A percentile compares a stretch with the other conserved stretches of the same genome.
Evolutionary conservation across 495 filamentous ascomycete genomes (phyloP).

Genomic region (Penicillium atrosanguineum): DNA sequence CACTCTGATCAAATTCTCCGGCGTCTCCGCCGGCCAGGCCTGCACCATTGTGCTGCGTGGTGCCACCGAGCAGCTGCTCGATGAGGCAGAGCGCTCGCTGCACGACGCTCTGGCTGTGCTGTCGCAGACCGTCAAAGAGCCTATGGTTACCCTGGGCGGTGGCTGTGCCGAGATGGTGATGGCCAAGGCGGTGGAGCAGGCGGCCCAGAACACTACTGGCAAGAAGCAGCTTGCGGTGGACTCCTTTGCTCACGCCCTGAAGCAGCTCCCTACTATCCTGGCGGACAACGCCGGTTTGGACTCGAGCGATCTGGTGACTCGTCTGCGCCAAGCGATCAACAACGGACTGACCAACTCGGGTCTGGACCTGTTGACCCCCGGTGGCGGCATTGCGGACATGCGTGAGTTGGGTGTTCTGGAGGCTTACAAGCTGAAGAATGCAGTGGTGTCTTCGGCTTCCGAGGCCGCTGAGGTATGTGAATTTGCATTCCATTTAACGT

Average conservation of each 20-base stretch:
- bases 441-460: slow-evolving; percentile 89
- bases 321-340: slow-evolving; percentile 89
- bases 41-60: slow-evolving; percentile 97
- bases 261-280: slow-evolving; percentile 92
- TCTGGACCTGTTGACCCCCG: slow-evolving; percentile 82
- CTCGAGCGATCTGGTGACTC: slow-evolving; percentile 87
- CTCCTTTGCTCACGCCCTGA: slow-evolving; percentile 81
- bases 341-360: slow-evolving; percentile 89
- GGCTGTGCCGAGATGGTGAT: slow-evolving; percentile 98
- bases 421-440: slow-evolving; percentile 97
- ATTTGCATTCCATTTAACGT: not conserved
- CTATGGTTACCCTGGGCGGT: slow-evolving; percentile 88
- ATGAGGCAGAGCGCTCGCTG: slow-evolving; percentile 93
- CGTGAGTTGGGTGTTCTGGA: slow-evolving; percentile 94
- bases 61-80: slow-evolving; percentile 92
- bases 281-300: slow-evolving; percentile 97
- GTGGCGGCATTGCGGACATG: slow-evolving; percentile 95
- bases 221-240: slow-evolving; percentile 96
- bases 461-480: slow-evolving; percentile 86
- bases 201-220: slow-evolving; percentile 88
- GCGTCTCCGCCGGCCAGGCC: slow-evolving; percentile 88
- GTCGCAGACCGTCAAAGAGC: slow-evolving; percentile 94
- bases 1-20: slow-evolving; percentile 94
- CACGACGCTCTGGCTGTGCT: slow-evolving; percentile 97
- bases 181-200: slow-evolving; percentile 95